Base-by-base conservation (phyloP, 805 yeast genomes). In the Myxozyma lipomycoides region DNA sequence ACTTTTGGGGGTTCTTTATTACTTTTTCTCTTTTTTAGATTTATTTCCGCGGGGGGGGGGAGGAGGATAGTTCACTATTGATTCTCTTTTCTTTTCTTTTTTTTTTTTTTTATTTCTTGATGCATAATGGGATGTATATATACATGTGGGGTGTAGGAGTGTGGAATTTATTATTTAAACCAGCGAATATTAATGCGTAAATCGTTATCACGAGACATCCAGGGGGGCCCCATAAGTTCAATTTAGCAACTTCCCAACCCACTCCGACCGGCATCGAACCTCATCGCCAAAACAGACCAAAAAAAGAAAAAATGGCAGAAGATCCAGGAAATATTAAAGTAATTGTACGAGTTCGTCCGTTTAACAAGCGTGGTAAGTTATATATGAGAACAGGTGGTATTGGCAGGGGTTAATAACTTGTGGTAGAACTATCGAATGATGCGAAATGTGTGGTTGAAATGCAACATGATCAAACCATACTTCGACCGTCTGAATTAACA, bases 321-420 rank as follows among this genome's bases (percentile, higher is more conserved):
- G 38, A 35, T 21, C 32, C 32, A 9, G 32, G 32, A 34, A 69
- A 68, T 46, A 68, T 71, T 51, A 64, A 64, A 49, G 75, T 71
- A 3, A 70, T 70, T 4, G 72, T 72, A 2, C 60, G 75, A 17
- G 67, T 66, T 19, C 58, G 74, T 22, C 75, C 75, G n/a, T 50
- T 64, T 21, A 53, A 64, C 9, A 60, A 52, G 4, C 49, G 68
- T 26, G 69, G 61, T 41, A 43, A 40, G 25, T 30, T 39, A 9
- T 42, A 63, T 9, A 28, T 9, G 32, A 12, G 32, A 7, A 28
- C 12, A 9, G 32, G 12, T 9, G 7, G 32, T 28, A 7, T 28
- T 28, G 7, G 32, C 32, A 28, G 12, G 32, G 12, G 32, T 28
- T 7, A 28, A 7, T 28, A 28, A 28, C 7, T 5, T 49, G 34